Base-by-base conservation (phyloP, 495 filamentous ascomycete genomes). In the Apiosordaria backusii region DNA sequence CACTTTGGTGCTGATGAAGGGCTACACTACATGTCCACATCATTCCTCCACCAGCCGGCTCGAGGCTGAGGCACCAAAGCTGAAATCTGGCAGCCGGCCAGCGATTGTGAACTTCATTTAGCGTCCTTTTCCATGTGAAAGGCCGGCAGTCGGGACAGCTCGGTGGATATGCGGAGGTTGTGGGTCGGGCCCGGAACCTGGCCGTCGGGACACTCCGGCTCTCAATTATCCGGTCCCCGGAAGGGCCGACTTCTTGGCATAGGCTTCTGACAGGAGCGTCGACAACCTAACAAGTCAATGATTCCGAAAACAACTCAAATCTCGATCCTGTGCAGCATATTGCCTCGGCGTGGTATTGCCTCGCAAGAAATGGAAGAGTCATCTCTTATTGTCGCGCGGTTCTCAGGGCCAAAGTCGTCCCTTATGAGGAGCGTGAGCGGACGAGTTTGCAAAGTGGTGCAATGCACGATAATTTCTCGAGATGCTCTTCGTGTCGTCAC, bases 391-490 rank as follows among this genome's bases (percentile, higher is more conserved):
- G 24, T 61, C 59, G 59, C 18, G 59, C 59, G 59, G 59, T 61
- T 61, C 19, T 45, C 9, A 4, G 7, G 16, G 25, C 27, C 27
- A 45, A n/a, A 27, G 25, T 13, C 24, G 27, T 61, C 29, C 24
- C 26, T 19, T 61, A 61, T 40, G 7, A 61, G 59, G 59, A 27
- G 15, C 59, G 6, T 19, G 21, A 13, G 59, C 5, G 27, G 27
- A 19, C 1, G 59, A 61, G 10, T 61, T 61, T 61, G 27, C 4
- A 40, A 61, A 61, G 27, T 61, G 27, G 59, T 61, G 25, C 59
- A n/a, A 40, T 61, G 24, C 59, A 61, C 59, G 59, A 61, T 61
- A 61, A 61, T 61, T 61, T 61, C 15, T 45, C 59, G 59, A 61
- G 59, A 61, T 61, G 16, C 2, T 22, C 2, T 10, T 45, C 9